A percentile compares a stretch with the other conserved stretches of the same genome.
Conservation (phyloP, 2,329 filamentous ascomycete species). For the Fusarium sp. region DNA sequence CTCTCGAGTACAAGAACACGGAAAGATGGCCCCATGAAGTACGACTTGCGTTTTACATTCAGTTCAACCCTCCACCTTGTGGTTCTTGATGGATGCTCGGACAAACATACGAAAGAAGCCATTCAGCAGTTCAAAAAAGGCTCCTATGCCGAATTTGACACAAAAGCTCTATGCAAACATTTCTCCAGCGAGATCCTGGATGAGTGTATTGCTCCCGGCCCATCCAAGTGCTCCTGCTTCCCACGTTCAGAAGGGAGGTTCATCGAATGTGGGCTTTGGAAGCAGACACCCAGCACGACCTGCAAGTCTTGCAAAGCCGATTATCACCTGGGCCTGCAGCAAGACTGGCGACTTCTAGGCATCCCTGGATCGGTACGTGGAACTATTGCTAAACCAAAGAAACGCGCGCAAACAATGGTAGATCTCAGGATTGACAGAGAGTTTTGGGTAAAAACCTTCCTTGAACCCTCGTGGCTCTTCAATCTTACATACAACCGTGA, state of each 20-base stretch:
- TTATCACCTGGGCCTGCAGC: neutral
- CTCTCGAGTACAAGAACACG: neutral
- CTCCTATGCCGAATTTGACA: neutral
- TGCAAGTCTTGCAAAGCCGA: neutral
- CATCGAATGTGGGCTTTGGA: neutral
- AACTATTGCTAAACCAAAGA: neutral
- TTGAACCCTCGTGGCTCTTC: neutral
- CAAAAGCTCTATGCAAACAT: neutral
- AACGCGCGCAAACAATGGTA: neutral
- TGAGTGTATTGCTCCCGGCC: neutral
- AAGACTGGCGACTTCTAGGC: neutral
- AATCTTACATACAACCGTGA: neutral
- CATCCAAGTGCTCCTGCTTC: neutral
- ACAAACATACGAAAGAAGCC: neutral
- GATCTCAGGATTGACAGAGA: neutral
- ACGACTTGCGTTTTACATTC: accelerated
- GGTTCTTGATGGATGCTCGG: neutral
- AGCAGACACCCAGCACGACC: neutral
- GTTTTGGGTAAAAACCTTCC: neutral
- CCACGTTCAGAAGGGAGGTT: neutral
- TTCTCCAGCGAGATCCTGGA: neutral
- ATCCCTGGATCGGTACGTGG: neutral
- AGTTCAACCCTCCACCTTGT: neutral
- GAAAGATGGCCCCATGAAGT: neutral
- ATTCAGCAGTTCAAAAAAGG: neutral